Evolutionary conservation across 1,284 basidiomycete genomes (phyloP), one percentile per base, ranked within the genome.

Genomic region (Agroathelia rolfsii): DNA sequence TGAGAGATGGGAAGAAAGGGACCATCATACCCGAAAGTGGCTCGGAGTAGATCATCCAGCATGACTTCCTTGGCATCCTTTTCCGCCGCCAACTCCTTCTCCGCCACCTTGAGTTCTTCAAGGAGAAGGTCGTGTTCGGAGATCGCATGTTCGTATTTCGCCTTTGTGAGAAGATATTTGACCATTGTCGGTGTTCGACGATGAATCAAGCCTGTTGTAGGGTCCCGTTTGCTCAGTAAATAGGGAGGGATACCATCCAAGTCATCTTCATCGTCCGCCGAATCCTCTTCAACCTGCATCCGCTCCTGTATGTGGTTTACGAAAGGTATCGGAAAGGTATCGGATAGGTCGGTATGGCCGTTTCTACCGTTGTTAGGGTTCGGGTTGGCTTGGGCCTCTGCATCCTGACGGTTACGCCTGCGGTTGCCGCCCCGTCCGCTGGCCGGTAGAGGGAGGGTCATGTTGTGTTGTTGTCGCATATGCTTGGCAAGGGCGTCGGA

Each of bases 401-500:
- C n/a, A n/a, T n/a, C n/a, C n/a, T n/a, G n/a, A n/a, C n/a, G n/a
- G n/a, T n/a, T 63, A 35, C 80, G 72, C 46, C 75, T 76, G 23
- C 72, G 64, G 26, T 71, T 67, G 8, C 76, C 73, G 26, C 79
- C 80, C 14, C 80, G 67, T 4, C 76, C 76, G n/a, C n/a, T n/a
- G n/a, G n/a, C n/a, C 1, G 82, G 78, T 5, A 74, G 64, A 2
- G 81, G 77, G 0, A 80, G 78, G 0, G 65, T 65, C 45, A 84
- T 78, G 47, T 78, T 76, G 57, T 93, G 88, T 49, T 89, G 85
- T 10, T 85, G 71, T 12, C 87, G 75, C 76, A 90, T 84, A 52
- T 93, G 88, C 50, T 93, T 93, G 11, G 82, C 81, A 10, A 92
- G 72, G 14, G 88, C 88, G 55, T 93, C 89, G 1, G 87, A 88